A percentile compares a stretch with the other conserved stretches of the same genome.
Conservation (phyloP, 1,284 basidiomycete genomes). For the Cryptococcus sp. region DNA sequence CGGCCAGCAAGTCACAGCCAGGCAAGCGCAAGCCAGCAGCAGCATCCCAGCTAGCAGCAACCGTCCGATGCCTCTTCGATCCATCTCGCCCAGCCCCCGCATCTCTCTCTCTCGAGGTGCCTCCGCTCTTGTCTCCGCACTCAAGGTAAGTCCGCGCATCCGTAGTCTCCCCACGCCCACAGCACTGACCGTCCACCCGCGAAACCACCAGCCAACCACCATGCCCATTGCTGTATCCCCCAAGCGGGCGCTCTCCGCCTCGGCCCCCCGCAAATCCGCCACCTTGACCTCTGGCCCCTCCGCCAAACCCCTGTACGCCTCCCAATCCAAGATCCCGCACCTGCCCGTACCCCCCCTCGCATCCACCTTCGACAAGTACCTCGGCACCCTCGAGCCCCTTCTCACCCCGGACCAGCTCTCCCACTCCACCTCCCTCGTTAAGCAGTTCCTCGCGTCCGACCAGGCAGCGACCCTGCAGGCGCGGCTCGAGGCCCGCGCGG, state of each 20-base stretch:
- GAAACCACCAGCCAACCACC: too few species aligned
- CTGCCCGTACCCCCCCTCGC: slow-evolving; percentile 79
- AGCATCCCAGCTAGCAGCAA: background rate
- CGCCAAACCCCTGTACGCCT: slow-evolving; percentile 68
- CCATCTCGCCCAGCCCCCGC: background rate
- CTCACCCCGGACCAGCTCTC: slow-evolving; percentile 63
- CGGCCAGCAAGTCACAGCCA: background rate
- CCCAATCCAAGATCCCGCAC: slow-evolving; percentile 71
- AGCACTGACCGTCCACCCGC: too few species aligned
- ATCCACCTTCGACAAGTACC: slow-evolving; percentile 79
- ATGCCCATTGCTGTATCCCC: background rate
- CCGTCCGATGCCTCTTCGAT: slow-evolving; percentile 3
- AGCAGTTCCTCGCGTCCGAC: slow-evolving; percentile 67
- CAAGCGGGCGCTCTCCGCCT: slow-evolving; percentile 4
- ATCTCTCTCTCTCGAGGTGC: slow-evolving; percentile 7
- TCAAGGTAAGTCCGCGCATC: slow-evolving; percentile 1
- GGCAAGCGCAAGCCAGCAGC: background rate
- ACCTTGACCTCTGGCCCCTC: background rate
- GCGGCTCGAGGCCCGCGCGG: slow-evolving; percentile 70
- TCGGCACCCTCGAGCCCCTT: slow-evolving; percentile 74
- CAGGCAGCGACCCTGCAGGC: slow-evolving; percentile 73
- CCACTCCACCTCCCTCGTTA: slow-evolving; percentile 60
- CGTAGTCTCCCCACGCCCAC: too few species aligned
- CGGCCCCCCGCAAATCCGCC: slow-evolving; percentile 1
- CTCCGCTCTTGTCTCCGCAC: background rate